Base-by-base conservation (phyloP, 495 filamentous ascomycete species). In the Lophium mytilinum region DNA sequence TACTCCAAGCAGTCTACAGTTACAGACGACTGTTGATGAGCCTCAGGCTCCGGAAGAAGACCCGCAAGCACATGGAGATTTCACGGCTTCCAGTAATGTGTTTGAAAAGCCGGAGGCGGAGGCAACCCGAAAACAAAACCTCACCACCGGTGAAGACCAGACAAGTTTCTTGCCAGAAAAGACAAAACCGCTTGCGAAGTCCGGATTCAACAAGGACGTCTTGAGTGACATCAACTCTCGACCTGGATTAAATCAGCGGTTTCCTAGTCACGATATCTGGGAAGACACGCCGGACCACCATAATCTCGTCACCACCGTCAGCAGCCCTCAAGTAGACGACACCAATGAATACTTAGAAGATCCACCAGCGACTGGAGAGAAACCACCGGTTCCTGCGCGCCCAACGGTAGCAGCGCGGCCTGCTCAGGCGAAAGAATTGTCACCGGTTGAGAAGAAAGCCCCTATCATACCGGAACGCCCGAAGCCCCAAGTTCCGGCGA, bases 191-290 rank as follows among this genome's bases (percentile, higher is more conserved):
- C 62, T 74, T 21, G 71, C 72, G 24, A 78, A 76, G 52, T 67
- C 69, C 14, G 59, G 68, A 40, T 69, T 75, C 61, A 72, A 71
- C 18, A 66, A 69, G 10, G 71, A 74, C 54, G 66, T 74, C 17
- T 58, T 68, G n/a, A 60, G 70, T 18, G 74, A 75, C 9, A 62
- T 71, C 55, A 50, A 68, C 9, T 66, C 69, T n/a, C 76, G 81
- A 8, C 77, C 83, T 3, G 75, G 76, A 21, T 64, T 81, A 64
- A 78, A 82, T 53, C 86, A 87, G 36, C 80, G 90, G 7, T 99
- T 99, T 68, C 93, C 93, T 5, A 96, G 91, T 67, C 83, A 82
- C 37, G 93, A 99, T 72, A 86, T 97, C 43, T 99, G 93, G 93
- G 93, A 99, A 73, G 93, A 99, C 67, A 82, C 82, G 0, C 92